phyloP scores from a whole-genome alignment of 331 rosid genomes.

The Arachis monticola region DNA sequence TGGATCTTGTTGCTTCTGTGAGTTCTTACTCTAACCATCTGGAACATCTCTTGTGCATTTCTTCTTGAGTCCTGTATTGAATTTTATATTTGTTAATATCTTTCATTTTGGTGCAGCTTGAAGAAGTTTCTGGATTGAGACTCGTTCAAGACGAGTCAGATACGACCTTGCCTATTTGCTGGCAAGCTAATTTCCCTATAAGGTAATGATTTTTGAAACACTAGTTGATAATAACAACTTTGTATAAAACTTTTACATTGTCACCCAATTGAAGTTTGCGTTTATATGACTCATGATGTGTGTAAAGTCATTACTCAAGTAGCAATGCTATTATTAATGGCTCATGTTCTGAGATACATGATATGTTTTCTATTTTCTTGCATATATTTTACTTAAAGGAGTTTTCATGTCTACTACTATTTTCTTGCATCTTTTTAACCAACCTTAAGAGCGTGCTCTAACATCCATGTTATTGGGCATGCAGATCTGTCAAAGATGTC shows the following conservation, averaged over 20 bases:
- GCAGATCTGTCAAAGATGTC: conserved; percentile 73
- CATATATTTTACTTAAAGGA: conserved; percentile 16
- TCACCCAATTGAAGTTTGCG: too few species aligned
- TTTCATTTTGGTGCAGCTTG: conserved; percentile 58
- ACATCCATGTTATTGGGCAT: conserved; percentile 30
- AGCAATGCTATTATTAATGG: background rate
- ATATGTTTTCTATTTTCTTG: conserved; percentile 13
- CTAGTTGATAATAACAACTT: background rate
- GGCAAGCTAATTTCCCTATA: conserved; percentile 65
- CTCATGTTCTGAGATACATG: conserved; percentile 6
- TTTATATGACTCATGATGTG: too few species aligned
- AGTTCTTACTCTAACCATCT: conserved; percentile 44
- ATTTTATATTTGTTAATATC: conserved; percentile 24
- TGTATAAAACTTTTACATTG: too few species aligned
- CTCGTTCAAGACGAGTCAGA: conserved; percentile 66
- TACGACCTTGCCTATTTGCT: conserved; percentile 72
- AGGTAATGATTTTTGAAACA: conserved; percentile 40
- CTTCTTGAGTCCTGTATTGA: conserved; percentile 18
- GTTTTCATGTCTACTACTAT: conserved; percentile 3
- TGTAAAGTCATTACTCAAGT: background rate
- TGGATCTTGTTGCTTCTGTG: conserved; percentile 68
- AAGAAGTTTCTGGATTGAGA: conserved; percentile 56
- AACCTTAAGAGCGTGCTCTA: conserved; percentile 17
- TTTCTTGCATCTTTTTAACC: conserved; percentile 32
- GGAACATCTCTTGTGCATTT: conserved; percentile 5